Conservation (phyloP, 2,329 filamentous ascomycete genomes). For the Fusarium chaquense region DNA sequence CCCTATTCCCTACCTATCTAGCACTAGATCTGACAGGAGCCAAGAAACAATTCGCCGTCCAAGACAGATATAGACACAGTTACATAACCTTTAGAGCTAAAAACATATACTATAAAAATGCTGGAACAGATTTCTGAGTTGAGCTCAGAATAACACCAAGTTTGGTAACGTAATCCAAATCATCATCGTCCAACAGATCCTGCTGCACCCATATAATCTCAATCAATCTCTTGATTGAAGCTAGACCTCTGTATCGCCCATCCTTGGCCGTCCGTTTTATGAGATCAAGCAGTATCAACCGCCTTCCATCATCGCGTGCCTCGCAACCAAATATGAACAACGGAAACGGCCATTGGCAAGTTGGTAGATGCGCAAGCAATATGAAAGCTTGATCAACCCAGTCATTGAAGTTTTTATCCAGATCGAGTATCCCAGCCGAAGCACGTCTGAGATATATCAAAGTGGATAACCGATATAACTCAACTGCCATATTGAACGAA, state of each 20-base stretch:
- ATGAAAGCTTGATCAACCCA: slow-evolving; percentile 46
- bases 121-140: slow-evolving; percentile 15
- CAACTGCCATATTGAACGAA: neutral
- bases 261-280: slow-evolving; percentile 44
- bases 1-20: too few relatives aligned
- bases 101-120: slow-evolving; percentile 7
- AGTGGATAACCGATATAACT: slow-evolving; percentile 47
- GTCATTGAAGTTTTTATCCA: slow-evolving; percentile 16
- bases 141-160: slow-evolving; percentile 33
- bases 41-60: neutral
- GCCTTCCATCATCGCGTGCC: slow-evolving; percentile 39
- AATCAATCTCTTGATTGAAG: slow-evolving; percentile 41
- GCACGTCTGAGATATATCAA: slow-evolving; percentile 50
- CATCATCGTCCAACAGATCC: slow-evolving; percentile 42
- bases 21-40: too few relatives aligned
- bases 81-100: neutral
- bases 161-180: slow-evolving; percentile 21
- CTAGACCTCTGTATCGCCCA: slow-evolving; percentile 37
- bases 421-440: slow-evolving; percentile 20
- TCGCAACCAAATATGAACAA: slow-evolving; percentile 45
- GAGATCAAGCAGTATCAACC: slow-evolving; percentile 38
- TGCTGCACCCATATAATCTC: slow-evolving; percentile 53
- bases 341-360: slow-evolving; percentile 42
- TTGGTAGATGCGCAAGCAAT: slow-evolving; percentile 35
- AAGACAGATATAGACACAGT: neutral